phyloP scores from a whole-genome alignment of 805 yeast species.

The Blastobotrys americana region DNA sequence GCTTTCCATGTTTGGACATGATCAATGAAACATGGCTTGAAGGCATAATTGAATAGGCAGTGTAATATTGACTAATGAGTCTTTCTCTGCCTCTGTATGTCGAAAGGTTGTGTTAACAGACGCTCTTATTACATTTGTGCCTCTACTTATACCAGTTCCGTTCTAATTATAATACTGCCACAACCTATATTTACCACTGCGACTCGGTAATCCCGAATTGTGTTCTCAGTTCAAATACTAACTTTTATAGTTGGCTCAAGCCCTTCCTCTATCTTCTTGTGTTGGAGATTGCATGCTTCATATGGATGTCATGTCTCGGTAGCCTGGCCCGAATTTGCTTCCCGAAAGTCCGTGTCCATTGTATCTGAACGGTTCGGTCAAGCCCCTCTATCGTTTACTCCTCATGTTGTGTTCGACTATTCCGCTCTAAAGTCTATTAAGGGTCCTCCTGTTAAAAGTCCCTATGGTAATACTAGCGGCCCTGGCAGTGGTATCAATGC shows the following conservation, averaged over 20 bases:
- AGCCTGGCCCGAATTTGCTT: slow-evolving; percentile 17
- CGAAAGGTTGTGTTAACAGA: too few relatives aligned
- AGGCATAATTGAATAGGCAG: background rate
- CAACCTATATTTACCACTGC: too few relatives aligned
- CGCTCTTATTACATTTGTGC: too few relatives aligned
- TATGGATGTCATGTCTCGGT: slow-evolving; percentile 15
- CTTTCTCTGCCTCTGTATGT: too few relatives aligned
- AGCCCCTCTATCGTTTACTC: slow-evolving; percentile 11
- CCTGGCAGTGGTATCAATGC: too few relatives aligned
- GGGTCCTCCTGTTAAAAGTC: slow-evolving; percentile 4
- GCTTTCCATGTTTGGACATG: too few relatives aligned
- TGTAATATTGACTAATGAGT: background rate
- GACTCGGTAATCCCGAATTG: too few relatives aligned
- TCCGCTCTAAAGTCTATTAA: slow-evolving; percentile 6
- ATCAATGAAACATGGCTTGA: background rate
- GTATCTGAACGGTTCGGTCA: slow-evolving; percentile 17
- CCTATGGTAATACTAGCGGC: background rate
- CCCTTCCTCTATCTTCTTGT: slow-evolving; percentile 18
- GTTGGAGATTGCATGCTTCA: slow-evolving; percentile 21
- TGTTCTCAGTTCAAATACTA: background rate
- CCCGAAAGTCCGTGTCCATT: slow-evolving; percentile 11
- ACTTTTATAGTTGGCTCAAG: slow-evolving; percentile 19
- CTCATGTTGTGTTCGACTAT: slow-evolving; percentile 12
- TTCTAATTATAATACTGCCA: too few relatives aligned
- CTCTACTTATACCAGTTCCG: too few relatives aligned